Evolutionary conservation across 148 eudicot species (phyloP).

Genomic region (Chenopodium formosanum): DNA sequence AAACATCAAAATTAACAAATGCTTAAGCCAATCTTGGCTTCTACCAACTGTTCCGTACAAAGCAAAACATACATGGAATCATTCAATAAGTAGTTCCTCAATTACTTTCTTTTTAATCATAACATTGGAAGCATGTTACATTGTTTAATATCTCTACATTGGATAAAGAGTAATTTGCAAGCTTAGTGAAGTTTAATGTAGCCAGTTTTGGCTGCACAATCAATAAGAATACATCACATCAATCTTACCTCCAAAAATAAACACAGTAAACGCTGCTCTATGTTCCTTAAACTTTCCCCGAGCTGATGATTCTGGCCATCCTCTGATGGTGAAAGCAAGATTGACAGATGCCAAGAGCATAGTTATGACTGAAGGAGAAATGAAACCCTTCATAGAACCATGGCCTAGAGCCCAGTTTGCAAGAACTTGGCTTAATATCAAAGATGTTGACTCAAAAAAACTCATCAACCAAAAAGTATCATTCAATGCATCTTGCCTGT

Average conservation of each 20-base stretch:
- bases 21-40: not conserved
- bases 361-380: slow-evolving; percentile 47
- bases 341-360: slow-evolving; percentile 54
- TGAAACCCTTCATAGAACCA: slow-evolving; percentile 34
- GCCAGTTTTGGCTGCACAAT: slow-evolving; percentile 5
- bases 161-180: not conserved
- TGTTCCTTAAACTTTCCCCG: slow-evolving; percentile 49
- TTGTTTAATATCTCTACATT: not conserved
- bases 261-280: slow-evolving; percentile 40
- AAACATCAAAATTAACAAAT: not conserved
- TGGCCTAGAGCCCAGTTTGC: slow-evolving; percentile 62
- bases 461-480: slow-evolving; percentile 88
- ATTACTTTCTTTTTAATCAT: not conserved
- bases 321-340: slow-evolving; percentile 40
- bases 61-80: not conserved
- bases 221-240: not conserved
- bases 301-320: slow-evolving; percentile 53
- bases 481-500: slow-evolving; percentile 78
- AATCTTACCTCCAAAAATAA: slow-evolving; percentile 52
- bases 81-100: not conserved
- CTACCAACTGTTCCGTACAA: not conserved
- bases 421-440: slow-evolving; percentile 70
- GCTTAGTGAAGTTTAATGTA: not conserved
- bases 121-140: not conserved
- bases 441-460: slow-evolving; percentile 66